Evolutionary conservation across 768 basidiomycete species (phyloP).

Genomic region (Boletus sp.): DNA sequence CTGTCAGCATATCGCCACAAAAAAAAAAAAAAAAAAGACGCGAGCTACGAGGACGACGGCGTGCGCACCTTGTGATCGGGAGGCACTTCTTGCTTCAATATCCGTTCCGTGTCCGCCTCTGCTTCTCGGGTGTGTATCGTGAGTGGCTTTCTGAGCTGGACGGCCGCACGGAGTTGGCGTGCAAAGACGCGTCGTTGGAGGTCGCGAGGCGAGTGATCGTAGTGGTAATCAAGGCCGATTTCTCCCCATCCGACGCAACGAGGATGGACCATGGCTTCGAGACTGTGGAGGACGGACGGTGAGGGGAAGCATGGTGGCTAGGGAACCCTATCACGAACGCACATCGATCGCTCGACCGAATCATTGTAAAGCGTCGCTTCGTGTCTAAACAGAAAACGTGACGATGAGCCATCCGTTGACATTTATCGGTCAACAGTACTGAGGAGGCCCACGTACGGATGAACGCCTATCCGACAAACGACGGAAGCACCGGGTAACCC

Average conservation of each 20-base stretch:
- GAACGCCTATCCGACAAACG: slow-evolving; percentile 49
- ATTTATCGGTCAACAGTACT: too few species aligned
- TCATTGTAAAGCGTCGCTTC: slow-evolving; percentile 69
- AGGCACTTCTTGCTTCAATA: slow-evolving; percentile 75
- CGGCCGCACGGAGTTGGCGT: slow-evolving; percentile 66
- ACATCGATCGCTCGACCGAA: slow-evolving; percentile 67
- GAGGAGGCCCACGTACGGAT: slow-evolving; percentile 50
- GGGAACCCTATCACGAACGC: slow-evolving; percentile 20
- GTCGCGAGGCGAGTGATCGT: slow-evolving; percentile 70
- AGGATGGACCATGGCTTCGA: slow-evolving; percentile 75
- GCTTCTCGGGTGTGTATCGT: slow-evolving; percentile 88
- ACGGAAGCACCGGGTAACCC: neutral
- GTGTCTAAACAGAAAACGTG: slow-evolving; percentile 41
- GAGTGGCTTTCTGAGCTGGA: slow-evolving; percentile 67
- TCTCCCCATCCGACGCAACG: slow-evolving; percentile 88
- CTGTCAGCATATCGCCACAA: neutral
- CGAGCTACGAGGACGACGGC: neutral
- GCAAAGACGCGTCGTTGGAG: slow-evolving; percentile 64
- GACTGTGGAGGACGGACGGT: slow-evolving; percentile 31
- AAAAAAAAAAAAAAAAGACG: too few species aligned
- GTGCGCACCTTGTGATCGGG: slow-evolving; percentile 56
- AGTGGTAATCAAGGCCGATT: slow-evolving; percentile 85
- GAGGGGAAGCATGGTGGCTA: neutral
- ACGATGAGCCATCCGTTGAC: neutral
- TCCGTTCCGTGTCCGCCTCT: slow-evolving; percentile 75